Conservation (phyloP, 1,284 basidiomycete genomes). For the Macrocystidia cucumis region DNA sequence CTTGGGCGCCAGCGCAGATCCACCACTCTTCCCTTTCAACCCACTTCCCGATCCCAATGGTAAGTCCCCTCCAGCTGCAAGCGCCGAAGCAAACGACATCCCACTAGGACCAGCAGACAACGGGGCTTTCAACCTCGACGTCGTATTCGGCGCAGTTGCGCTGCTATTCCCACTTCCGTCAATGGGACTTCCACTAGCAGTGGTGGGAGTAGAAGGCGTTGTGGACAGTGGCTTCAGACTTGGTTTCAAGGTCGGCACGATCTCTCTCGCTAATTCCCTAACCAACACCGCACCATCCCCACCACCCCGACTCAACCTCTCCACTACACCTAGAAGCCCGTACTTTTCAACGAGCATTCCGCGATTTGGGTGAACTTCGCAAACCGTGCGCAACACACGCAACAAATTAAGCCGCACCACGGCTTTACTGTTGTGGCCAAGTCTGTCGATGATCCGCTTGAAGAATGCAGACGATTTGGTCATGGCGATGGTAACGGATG, state of each 20-base stretch:
- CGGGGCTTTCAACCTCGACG: no score
- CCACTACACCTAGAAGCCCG: conserved; percentile 72
- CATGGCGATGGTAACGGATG: conserved; percentile 66
- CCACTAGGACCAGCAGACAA: no score
- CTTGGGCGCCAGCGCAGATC: conserved; percentile 49
- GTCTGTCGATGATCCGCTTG: conserved; percentile 80
- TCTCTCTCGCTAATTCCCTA: conserved; percentile 80
- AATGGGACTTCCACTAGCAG: no score
- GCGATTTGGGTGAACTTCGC: conserved; percentile 86
- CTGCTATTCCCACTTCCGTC: background rate
- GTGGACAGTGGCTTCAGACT: conserved; percentile 42
- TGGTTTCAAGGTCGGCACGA: conserved; percentile 66
- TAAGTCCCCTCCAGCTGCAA: no score
- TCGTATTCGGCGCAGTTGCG: background rate
- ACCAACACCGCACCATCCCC: conserved; percentile 84
- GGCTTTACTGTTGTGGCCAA: conserved; percentile 74
- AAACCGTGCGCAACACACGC: conserved; percentile 78
- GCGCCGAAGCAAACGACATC: no score
- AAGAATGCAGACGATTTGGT: conserved; percentile 78
- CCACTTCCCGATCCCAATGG: no score
- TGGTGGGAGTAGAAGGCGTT: no score
- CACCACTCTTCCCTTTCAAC: no score
- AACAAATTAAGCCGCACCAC: conserved; percentile 89
- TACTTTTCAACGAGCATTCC: conserved; percentile 74
- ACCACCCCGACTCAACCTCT: conserved; percentile 63